Evolutionary conservation across 768 basidiomycete species (phyloP).

Genomic region (Boletus subcaerulescens): DNA sequence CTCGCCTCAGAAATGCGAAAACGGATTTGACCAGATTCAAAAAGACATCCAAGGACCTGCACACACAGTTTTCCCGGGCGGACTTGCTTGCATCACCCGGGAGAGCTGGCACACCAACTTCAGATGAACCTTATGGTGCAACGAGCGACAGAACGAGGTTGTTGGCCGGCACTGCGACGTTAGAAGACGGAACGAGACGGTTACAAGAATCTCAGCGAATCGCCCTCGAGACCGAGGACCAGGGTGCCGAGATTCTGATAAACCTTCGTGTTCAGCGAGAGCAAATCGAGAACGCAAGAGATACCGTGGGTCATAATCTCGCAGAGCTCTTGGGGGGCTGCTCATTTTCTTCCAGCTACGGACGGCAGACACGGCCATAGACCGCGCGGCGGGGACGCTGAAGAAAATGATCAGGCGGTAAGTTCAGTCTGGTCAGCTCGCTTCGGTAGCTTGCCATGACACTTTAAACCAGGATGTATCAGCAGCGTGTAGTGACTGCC

Average conservation of each 20-base stretch:
- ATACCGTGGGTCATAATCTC: constrained; percentile 57
- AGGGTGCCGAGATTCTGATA: constrained; percentile 88
- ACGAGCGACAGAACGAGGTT: constrained; percentile 76
- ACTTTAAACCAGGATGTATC: constrained; percentile 78
- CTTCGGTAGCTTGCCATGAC: constrained; percentile 9
- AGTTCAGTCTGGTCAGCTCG: constrained; percentile 25
- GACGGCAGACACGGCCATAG: constrained; percentile 84
- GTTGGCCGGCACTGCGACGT: constrained; percentile 68
- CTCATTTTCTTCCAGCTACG: constrained; percentile 52
- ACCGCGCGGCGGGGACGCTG: constrained; percentile 86
- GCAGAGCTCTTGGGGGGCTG: neutral
- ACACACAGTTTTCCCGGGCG: constrained; percentile 64
- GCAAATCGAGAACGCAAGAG: constrained; percentile 89
- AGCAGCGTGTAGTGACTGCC: constrained; percentile 85
- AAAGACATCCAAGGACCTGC: constrained; percentile 73
- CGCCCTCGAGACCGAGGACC: constrained; percentile 93
- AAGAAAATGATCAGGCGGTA: constrained; percentile 96
- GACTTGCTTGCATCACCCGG: constrained; percentile 68
- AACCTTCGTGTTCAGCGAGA: constrained; percentile 87
- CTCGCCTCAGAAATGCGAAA: constrained; percentile 73
- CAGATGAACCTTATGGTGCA: constrained; percentile 78
- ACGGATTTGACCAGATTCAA: constrained; percentile 74
- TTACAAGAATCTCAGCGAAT: constrained; percentile 89
- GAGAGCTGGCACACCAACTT: constrained; percentile 37
- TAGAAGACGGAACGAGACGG: constrained; percentile 83